Evolutionary conservation across 805 yeast genomes (phyloP).

Genomic region (Saccharomycopsis synnaedendra): DNA sequence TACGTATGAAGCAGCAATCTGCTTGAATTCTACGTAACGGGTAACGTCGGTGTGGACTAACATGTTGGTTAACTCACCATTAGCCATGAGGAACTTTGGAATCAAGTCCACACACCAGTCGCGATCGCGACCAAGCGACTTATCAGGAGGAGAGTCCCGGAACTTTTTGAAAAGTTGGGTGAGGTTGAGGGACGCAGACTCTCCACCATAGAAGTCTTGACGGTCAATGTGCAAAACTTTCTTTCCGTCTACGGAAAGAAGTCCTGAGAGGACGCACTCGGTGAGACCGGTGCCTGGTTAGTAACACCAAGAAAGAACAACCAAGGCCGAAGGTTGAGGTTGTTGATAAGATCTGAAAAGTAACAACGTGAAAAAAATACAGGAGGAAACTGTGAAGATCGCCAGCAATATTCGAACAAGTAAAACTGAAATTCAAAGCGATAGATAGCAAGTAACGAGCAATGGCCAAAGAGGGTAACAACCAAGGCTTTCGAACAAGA

Average conservation of each 20-base stretch:
- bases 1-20: slow-evolving; percentile 91
- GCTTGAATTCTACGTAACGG: slow-evolving; percentile 90
- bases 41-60: slow-evolving; percentile 94
- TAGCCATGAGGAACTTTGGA: slow-evolving; percentile 95
- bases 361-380: background rate
- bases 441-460: no score
- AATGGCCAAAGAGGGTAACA: no score
- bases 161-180: slow-evolving; percentile 65
- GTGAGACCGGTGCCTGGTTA: slow-evolving; percentile 57
- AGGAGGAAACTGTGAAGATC: background rate
- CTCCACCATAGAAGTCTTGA: slow-evolving; percentile 93
- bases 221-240: slow-evolving; percentile 93
- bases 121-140: slow-evolving; percentile 75
- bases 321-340: no score
- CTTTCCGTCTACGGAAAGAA: slow-evolving; percentile 95
- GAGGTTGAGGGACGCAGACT: slow-evolving; percentile 74
- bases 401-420: background rate
- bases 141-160: slow-evolving; percentile 54
- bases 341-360: background rate
- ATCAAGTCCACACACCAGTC: slow-evolving; percentile 98
- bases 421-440: background rate
- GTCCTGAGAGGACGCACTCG: slow-evolving; percentile 90
- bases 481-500: no score
- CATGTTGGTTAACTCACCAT: slow-evolving; percentile 93
- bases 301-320: no score